phyloP scores from a whole-genome alignment of 2,329 filamentous ascomycete species.

The Apiospora hydei region DNA sequence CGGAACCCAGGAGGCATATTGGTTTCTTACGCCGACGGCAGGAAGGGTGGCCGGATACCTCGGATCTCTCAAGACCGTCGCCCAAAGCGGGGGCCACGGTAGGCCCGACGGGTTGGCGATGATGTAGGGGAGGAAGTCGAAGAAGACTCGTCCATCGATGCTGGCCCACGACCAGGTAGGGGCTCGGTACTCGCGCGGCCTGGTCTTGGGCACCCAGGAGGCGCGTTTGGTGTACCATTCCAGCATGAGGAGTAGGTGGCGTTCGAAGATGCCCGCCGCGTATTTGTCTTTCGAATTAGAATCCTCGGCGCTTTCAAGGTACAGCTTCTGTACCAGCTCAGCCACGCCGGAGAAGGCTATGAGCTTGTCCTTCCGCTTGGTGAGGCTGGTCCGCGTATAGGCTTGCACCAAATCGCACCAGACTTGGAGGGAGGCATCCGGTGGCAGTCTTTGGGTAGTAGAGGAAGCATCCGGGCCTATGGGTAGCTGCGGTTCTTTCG shows the following conservation, averaged over 20 bases:
- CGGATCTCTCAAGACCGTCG: too few species aligned
- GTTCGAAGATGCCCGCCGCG: conserved; percentile 16
- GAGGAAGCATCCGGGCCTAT: too few species aligned
- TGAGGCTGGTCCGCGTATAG: conserved; percentile 24
- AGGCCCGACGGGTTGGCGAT: neutral
- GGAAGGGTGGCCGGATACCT: neutral
- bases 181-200: neutral
- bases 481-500: neutral
- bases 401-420: conserved; percentile 24
- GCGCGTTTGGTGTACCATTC: conserved; percentile 2
- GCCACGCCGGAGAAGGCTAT: conserved; percentile 23
- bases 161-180: conserved; percentile 26
- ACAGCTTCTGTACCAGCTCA: neutral
- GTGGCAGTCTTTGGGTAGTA: too few species aligned
- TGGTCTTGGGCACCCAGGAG: too few species aligned
- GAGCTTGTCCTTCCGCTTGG: conserved; percentile 18
- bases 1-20: neutral
- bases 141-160: conserved; percentile 16
- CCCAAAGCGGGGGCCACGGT: neutral
- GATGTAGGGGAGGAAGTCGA: neutral
- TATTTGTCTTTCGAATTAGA: neutral
- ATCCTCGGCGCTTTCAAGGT: neutral
- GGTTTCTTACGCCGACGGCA: neutral
- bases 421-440: conserved; percentile 8
- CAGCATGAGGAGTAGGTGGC: neutral